Percentiles rank a stretch among this genome's conserved stretches.
phyloP scores from a whole-genome alignment of 768 basidiomycete species.

The Leucocoprinus birnbaumii region DNA sequence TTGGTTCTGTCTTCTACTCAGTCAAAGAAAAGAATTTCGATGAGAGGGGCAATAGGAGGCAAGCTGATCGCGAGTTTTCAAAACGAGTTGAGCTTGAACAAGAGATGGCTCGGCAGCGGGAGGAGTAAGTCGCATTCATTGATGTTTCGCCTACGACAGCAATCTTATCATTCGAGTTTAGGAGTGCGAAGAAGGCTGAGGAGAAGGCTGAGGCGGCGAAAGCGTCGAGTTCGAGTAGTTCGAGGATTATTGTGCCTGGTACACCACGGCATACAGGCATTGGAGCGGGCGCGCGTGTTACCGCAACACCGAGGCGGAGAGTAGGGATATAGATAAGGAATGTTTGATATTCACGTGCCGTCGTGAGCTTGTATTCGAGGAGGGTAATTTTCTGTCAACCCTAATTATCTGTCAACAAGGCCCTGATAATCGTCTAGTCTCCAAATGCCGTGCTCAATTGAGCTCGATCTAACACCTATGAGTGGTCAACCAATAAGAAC shows the following conservation, averaged over 20 bases:
- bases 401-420: too few species aligned
- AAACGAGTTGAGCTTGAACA: conserved; percentile 89
- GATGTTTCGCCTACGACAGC: conserved; percentile 5
- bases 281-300: conserved; percentile 59
- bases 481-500: too few species aligned
- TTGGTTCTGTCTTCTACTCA: conserved; percentile 96
- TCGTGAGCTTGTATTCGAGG: too few species aligned
- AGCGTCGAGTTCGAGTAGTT: conserved; percentile 45
- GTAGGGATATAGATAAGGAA: conserved; percentile 54
- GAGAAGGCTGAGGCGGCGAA: conserved; percentile 60
- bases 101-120: conserved; percentile 83
- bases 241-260: conserved; percentile 75
- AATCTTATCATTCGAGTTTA: background rate
- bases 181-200: conserved; percentile 48
- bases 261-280: conserved; percentile 74
- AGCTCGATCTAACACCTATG: too few species aligned
- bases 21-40: conserved; percentile 98
- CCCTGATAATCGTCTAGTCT: too few species aligned
- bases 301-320: conserved; percentile 73
- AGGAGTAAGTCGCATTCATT: conserved; percentile 50
- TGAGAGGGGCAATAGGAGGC: conserved; percentile 72
- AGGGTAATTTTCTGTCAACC: too few species aligned
- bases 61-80: conserved; percentile 87
- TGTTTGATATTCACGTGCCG: too few species aligned
- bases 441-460: too few species aligned